Conservation (phyloP, 257 asterid species). For the Solanum bukasovii region DNA sequence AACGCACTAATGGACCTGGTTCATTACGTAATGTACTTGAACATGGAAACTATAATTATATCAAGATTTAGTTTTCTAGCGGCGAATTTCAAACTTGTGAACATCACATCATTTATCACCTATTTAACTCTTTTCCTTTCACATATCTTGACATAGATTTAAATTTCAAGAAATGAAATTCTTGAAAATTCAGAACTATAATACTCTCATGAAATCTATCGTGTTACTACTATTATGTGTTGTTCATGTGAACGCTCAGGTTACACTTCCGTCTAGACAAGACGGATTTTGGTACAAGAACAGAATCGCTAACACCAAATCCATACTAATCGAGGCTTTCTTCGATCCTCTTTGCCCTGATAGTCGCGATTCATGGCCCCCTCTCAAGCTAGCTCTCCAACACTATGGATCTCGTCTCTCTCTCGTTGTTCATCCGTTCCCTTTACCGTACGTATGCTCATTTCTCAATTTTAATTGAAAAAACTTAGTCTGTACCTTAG, state of each 20-base stretch:
- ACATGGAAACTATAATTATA: background rate
- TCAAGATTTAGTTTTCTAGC: background rate
- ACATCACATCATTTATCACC: background rate
- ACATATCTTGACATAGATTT: background rate
- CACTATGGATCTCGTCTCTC: conserved; percentile 39
- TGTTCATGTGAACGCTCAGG: conserved; percentile 13
- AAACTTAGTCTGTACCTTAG: background rate
- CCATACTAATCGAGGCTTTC: conserved; percentile 68
- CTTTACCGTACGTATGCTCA: conserved; percentile 34
- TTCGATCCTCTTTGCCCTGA: conserved; percentile 94
- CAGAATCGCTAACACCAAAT: background rate
- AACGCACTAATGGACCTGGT: background rate
- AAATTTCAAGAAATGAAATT: background rate
- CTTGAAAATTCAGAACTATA: background rate
- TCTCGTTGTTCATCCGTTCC: conserved; percentile 49
- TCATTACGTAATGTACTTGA: background rate
- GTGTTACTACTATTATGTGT: background rate
- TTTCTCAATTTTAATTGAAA: background rate
- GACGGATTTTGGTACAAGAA: conserved; percentile 71
- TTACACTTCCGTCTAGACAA: conserved; percentile 26
- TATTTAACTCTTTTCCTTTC: background rate
- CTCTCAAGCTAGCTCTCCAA: conserved; percentile 42
- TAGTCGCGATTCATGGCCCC: conserved; percentile 80
- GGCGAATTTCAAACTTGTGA: background rate
- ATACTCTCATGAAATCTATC: background rate